A percentile compares a stretch with the other conserved stretches of the same genome.
These are phyloP conservation scores for Zygoascus ofunaensis DNA, from an alignment of 805 yeast species.

Conservation along the genomic window DNA sequence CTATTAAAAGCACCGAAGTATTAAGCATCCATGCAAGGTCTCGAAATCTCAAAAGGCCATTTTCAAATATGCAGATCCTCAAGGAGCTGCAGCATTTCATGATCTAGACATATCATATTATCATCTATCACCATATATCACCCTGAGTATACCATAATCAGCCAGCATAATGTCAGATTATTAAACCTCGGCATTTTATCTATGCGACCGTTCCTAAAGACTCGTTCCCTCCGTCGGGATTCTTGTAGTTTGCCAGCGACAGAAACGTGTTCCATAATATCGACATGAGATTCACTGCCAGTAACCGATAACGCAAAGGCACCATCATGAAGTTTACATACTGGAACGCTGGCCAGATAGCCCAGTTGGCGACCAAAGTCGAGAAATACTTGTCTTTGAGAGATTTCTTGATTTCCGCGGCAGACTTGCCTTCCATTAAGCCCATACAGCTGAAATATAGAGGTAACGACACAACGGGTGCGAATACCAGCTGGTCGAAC, in stretches of 20 bases:
- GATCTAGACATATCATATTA: too few relatives aligned
- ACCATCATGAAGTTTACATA: conserved; percentile 58
- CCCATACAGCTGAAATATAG: conserved; percentile 63
- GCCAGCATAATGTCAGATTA: too few relatives aligned
- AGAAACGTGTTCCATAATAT: conserved; percentile 79
- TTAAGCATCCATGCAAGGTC: too few relatives aligned
- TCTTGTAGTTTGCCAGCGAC: conserved; percentile 1
- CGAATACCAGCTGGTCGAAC: conserved; percentile 65
- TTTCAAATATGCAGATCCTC: too few relatives aligned
- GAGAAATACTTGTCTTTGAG: conserved; percentile 36
- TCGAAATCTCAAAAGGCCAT: too few relatives aligned
- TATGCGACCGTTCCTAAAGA: too few relatives aligned
- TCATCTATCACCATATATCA: too few relatives aligned
- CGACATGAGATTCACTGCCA: conserved; percentile 61
- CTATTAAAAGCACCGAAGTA: too few relatives aligned
- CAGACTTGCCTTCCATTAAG: conserved; percentile 46
- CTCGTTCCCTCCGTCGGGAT: too few relatives aligned
- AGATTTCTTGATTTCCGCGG: conserved; percentile 31
- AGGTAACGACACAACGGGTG: conserved; percentile 64
- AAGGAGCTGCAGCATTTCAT: too few relatives aligned
- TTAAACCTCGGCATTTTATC: too few relatives aligned
- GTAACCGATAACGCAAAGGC: conserved; percentile 59
- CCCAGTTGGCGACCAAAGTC: conserved; percentile 69
- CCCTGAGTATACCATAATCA: too few relatives aligned
- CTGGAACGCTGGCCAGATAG: conserved; percentile 84